Evolutionary conservation across 495 filamentous ascomycete species (phyloP).

Genomic region (Letharia lupina): DNA sequence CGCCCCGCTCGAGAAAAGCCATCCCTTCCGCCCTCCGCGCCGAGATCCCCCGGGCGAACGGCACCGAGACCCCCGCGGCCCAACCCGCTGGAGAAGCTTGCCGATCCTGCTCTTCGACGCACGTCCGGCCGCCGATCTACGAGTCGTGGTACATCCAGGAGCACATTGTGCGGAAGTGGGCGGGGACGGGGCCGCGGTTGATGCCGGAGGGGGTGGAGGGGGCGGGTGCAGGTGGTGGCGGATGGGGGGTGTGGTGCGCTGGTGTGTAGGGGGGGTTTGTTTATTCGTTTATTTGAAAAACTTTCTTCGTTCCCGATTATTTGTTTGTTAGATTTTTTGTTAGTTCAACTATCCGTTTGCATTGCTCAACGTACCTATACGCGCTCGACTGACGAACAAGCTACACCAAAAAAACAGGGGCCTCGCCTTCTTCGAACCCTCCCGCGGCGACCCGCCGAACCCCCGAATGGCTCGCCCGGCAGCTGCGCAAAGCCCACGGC

Average conservation of each 20-base stretch:
- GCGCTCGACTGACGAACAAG: too few relatives aligned
- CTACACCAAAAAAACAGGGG: neutral
- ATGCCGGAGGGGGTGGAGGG: neutral
- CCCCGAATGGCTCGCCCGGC: neutral
- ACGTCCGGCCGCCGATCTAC: neutral
- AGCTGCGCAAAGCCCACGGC: neutral
- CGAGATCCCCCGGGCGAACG: neutral
- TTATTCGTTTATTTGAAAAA: too few relatives aligned
- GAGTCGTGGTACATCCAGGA: neutral
- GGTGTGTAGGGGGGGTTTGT: neutral
- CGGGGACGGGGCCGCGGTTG: neutral
- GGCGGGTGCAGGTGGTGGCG: conserved; percentile 1
- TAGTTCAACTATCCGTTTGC: too few relatives aligned
- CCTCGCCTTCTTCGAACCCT: neutral
- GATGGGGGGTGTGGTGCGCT: neutral
- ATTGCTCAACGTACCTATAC: too few relatives aligned
- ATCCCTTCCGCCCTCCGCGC: neutral
- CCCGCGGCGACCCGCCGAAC: neutral
- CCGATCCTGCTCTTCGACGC: neutral
- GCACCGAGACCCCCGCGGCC: neutral
- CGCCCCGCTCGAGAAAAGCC: neutral
- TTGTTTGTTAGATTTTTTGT: too few relatives aligned
- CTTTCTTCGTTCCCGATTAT: too few relatives aligned
- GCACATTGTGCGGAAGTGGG: neutral
- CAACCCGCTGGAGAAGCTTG: neutral